Percentiles rank a stretch among this genome's conserved stretches.
phyloP scores from a whole-genome alignment of 805 yeast species.

The Metschnikowia lachancei region DNA sequence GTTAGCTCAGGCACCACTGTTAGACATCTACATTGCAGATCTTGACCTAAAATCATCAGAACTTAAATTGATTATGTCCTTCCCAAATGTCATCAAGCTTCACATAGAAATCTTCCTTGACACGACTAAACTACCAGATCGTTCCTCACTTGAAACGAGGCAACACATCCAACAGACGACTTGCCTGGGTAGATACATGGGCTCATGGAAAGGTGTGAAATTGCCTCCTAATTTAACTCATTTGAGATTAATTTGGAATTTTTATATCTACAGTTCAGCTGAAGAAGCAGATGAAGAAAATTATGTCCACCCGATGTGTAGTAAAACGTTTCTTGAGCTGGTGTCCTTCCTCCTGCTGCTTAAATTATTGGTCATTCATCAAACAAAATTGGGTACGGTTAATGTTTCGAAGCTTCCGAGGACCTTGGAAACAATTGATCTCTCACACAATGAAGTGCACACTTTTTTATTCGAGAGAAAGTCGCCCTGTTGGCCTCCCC shows the following conservation, averaged over 20 bases:
- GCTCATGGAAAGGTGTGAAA: slow-evolving; percentile 27
- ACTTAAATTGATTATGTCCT: slow-evolving; percentile 23
- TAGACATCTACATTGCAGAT: slow-evolving; percentile 32
- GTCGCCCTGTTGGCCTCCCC: slow-evolving; percentile 26
- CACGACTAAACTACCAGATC: no score
- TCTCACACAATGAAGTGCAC: slow-evolving; percentile 25
- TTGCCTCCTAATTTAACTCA: slow-evolving; percentile 29
- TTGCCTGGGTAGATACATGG: slow-evolving; percentile 32
- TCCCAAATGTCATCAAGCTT: slow-evolving; percentile 28
- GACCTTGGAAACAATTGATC: slow-evolving; percentile 31
- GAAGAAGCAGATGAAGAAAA: no score
- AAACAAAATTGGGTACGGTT: slow-evolving; percentile 25
- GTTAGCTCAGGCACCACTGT: slow-evolving; percentile 13
- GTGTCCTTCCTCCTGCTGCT: slow-evolving; percentile 23
- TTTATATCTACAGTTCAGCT: no score
- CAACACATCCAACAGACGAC: slow-evolving; percentile 24
- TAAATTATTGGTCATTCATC: slow-evolving; percentile 33
- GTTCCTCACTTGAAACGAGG: slow-evolving; percentile 12
- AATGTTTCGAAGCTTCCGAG: slow-evolving; percentile 28
- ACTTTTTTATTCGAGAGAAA: slow-evolving; percentile 9
- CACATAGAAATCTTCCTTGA: slow-evolving; percentile 25
- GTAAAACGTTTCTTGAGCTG: slow-evolving; percentile 9
- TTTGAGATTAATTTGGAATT: slow-evolving; percentile 41
- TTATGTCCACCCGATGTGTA: no score
- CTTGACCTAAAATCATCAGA: slow-evolving; percentile 18